Evolutionary conservation across 371 early-diverging fungal species (phyloP).

Genomic region (Nematocida sp.): DNA sequence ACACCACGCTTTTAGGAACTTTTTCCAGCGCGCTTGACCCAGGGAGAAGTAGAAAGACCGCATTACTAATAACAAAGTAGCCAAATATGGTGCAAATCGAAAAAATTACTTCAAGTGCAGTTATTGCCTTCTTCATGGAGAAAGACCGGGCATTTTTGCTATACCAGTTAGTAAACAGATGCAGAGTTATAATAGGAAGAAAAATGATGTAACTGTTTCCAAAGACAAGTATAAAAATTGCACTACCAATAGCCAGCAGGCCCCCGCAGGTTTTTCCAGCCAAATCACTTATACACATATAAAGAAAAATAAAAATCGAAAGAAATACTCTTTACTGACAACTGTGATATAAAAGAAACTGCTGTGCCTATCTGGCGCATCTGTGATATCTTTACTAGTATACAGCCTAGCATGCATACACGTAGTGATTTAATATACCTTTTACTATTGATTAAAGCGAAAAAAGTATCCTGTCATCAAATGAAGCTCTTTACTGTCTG

Average conservation of each 20-base stretch:
- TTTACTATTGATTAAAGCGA: no score
- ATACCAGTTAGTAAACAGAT: constrained; percentile 12
- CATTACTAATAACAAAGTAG: constrained; percentile 28
- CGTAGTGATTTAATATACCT: no score
- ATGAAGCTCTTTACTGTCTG: no score
- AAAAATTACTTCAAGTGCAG: constrained; percentile 3
- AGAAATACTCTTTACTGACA: background rate
- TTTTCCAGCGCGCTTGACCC: background rate
- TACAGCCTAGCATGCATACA: no score
- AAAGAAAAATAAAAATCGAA: constrained; percentile 20
- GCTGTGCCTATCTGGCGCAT: no score
- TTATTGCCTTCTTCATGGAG: background rate
- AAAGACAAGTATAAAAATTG: background rate
- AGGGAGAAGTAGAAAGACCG: constrained; percentile 16
- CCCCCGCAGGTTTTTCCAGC: constrained; percentile 1
- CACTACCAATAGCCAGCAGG: background rate
- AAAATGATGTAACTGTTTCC: background rate
- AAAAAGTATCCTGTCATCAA: no score
- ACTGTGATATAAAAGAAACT: no score
- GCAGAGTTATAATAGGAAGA: background rate
- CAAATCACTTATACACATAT: constrained; percentile 11
- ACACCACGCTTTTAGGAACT: background rate
- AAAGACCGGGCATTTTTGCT: background rate
- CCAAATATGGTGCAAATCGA: constrained; percentile 12
- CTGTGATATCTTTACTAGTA: no score